Conservation (phyloP, 2,329 filamentous ascomycete species). For the Aureobasidium zeae region DNA sequence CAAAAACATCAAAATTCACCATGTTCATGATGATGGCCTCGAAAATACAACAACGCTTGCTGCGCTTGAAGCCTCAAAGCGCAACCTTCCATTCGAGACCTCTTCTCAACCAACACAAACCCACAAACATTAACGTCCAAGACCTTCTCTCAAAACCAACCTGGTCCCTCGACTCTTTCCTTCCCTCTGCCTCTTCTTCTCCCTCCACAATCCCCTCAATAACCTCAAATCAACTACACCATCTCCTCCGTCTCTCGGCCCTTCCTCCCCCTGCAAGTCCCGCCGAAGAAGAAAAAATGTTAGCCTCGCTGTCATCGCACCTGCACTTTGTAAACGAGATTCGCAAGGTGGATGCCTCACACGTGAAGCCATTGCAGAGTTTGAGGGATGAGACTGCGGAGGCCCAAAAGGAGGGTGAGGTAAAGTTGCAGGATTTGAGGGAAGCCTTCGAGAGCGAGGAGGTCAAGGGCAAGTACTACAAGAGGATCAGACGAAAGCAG, state of each 20-base stretch:
- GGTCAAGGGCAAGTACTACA: slow-evolving; percentile 45
- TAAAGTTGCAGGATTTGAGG: slow-evolving; percentile 50
- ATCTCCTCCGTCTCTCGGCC: slow-evolving; percentile 81
- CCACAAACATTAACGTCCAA: slow-evolving; percentile 25
- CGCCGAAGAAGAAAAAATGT: slow-evolving; percentile 59
- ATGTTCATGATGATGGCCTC: too few relatives aligned
- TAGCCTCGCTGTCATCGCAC: slow-evolving; percentile 67
- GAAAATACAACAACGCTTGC: too few relatives aligned
- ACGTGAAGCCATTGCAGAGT: slow-evolving; percentile 62
- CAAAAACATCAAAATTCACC: too few relatives aligned
- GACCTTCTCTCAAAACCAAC: slow-evolving; percentile 55
- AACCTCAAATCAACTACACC: slow-evolving; percentile 60
- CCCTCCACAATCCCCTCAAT: slow-evolving; percentile 37
- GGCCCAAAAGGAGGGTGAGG: slow-evolving; percentile 47
- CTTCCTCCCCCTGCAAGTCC: slow-evolving; percentile 60
- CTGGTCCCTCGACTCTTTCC: slow-evolving; percentile 74
- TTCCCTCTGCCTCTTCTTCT: slow-evolving; percentile 39
- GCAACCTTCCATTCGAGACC: slow-evolving; percentile 1
- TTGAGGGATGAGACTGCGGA: slow-evolving; percentile 69
- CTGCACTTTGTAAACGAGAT: slow-evolving; percentile 85
- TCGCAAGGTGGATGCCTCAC: slow-evolving; percentile 65
- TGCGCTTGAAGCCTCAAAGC: not conserved
- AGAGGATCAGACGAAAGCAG: slow-evolving; percentile 41
- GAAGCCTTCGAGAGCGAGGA: slow-evolving; percentile 53
- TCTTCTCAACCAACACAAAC: not conserved